Evolutionary conservation across 148 eudicot species (phyloP), one percentile per base, ranked within the genome.

Genomic region (Rhododendron ferrugineum): DNA sequence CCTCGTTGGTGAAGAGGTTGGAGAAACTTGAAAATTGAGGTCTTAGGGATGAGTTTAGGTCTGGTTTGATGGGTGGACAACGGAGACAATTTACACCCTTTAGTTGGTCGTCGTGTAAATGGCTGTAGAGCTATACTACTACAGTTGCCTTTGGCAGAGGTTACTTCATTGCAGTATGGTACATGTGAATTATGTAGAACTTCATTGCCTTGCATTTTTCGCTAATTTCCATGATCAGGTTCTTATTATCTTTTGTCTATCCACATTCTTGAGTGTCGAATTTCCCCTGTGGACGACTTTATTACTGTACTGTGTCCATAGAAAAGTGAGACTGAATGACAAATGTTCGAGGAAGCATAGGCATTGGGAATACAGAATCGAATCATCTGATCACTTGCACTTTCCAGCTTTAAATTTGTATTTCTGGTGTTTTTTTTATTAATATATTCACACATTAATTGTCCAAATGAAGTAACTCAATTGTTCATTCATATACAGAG

Each of bases 401-500:
- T 80, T 52, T 52, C n/a, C 44, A 80, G 44, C 66, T 80, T 40
- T 56, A 56, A 1, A 52, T 52, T 34, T 52, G 20, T 52, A 30
- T 18, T 9, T 15, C 22, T 7, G 60, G 36, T 42, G 64, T 28
- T 0, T 50, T 11, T 11, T 18, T 2, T 18, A 37, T 34, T 18
- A 54, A 54, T 40, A 58, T 81, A 42, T 34, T 28, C 8, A 26
- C 34, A 16, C 16, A 15, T 30, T 15, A 81, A 18, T 10, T 18
- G 42, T 34, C 30, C 14, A 60, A 58, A 40, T 60, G 73, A 81
- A n/a, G 30, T 81, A 37, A 81, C 73, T 11, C 11, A 15, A 50
- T 32, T 60, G 32, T 81, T 23, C 28, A 40, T 81, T 50, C 66
- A 34, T 37, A 15, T 81, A 2, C 84, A 81, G 84, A 81, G 84